Percentiles rank a stretch among this genome's conserved stretches.
These are phyloP conservation scores for Melampsora americana DNA, from an alignment of 1,284 basidiomycete species.

Conservation along the genomic window DNA sequence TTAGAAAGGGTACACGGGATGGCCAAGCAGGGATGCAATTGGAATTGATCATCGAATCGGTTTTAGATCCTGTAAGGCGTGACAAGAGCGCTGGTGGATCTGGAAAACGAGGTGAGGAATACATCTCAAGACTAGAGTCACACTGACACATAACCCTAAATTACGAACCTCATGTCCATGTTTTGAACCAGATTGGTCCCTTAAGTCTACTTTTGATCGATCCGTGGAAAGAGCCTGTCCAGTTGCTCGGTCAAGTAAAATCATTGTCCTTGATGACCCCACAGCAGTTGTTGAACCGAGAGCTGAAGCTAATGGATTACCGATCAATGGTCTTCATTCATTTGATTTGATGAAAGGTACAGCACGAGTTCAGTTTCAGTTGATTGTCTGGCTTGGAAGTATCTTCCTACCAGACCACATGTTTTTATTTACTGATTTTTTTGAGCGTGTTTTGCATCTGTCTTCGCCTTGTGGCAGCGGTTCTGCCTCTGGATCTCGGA, in stretches of 20 bases:
- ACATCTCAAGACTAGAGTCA: too few species aligned
- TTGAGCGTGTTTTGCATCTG: constrained; percentile 62
- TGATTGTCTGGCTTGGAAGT: constrained; percentile 69
- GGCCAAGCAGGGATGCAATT: constrained; percentile 3
- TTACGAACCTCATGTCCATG: neutral
- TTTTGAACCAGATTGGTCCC: constrained; percentile 67
- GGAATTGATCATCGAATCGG: constrained; percentile 34
- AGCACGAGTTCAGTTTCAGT: neutral
- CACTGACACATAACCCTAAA: too few species aligned
- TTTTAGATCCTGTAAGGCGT: constrained; percentile 45
- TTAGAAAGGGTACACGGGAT: constrained; percentile 27
- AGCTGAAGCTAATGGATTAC: constrained; percentile 28
- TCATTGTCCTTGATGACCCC: constrained; percentile 55
- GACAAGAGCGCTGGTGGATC: constrained; percentile 53
- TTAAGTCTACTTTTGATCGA: constrained; percentile 70
- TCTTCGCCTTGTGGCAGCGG: constrained; percentile 53
- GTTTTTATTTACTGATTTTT: constrained; percentile 60
- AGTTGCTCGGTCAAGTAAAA: constrained; percentile 65
- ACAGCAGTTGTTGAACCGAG: constrained; percentile 10
- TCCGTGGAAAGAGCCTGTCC: constrained; percentile 60
- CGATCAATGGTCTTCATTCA: constrained; percentile 26
- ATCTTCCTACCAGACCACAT: constrained; percentile 64
- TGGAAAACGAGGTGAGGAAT: constrained; percentile 62
- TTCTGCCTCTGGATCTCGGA: constrained; percentile 47
- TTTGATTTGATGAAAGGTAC: constrained; percentile 24